Evolutionary conservation across 2,329 filamentous ascomycete genomes (phyloP).

Genomic region (Xylaria sp.): DNA sequence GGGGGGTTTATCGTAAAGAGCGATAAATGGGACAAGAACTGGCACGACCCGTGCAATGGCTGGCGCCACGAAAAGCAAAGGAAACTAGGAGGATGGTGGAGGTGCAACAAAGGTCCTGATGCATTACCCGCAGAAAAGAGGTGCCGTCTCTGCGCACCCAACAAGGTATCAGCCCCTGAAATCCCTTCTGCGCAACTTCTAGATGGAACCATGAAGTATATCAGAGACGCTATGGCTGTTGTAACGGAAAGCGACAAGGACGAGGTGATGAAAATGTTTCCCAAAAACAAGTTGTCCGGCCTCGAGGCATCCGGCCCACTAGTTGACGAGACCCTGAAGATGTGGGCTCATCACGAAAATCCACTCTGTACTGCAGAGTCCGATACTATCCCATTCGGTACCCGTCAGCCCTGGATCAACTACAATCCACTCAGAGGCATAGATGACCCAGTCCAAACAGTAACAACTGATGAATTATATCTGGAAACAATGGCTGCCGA

Average conservation of each 20-base stretch:
- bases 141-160: constrained; percentile 12
- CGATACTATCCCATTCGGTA: not conserved
- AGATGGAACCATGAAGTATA: constrained; percentile 22
- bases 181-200: constrained; percentile 4
- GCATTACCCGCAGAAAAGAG: constrained; percentile 21
- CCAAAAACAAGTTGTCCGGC: not conserved
- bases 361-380: not conserved
- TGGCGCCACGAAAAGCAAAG: constrained; percentile 31
- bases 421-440: constrained; percentile 12
- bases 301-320: not conserved
- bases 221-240: constrained; percentile 29
- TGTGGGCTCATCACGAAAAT: not conserved
- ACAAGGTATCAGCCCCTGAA: not conserved
- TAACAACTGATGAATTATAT: not conserved
- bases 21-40: constrained; percentile 34
- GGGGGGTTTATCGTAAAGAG: constrained; percentile 5
- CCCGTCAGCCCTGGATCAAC: constrained; percentile 14
- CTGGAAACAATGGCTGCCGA: not conserved
- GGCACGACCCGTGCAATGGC: constrained; percentile 32
- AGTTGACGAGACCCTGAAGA: not conserved
- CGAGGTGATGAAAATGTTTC: not conserved
- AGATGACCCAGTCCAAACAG: not conserved
- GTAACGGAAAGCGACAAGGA: constrained; percentile 30
- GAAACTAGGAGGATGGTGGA: constrained; percentile 37
- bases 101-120: constrained; percentile 28